phyloP scores from a whole-genome alignment of 2,329 filamentous ascomycete genomes.

The Alternaria hordeiaustralica region DNA sequence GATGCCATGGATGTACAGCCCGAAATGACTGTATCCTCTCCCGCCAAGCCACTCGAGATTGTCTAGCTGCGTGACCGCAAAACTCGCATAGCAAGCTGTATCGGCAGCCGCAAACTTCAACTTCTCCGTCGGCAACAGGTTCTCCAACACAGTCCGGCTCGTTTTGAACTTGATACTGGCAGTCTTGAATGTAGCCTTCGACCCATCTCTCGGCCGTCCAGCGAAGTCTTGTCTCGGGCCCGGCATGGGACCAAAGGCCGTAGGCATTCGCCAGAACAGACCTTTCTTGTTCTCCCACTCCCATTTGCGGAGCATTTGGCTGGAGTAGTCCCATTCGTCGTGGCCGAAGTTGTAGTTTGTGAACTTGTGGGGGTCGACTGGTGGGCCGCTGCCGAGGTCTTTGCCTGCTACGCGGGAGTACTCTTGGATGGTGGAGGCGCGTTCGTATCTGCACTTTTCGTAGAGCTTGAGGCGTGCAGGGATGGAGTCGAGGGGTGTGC shows the following conservation, averaged over 20 bases:
- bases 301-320: slow-evolving; percentile 59
- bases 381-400: slow-evolving; percentile 51
- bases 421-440: slow-evolving; percentile 65
- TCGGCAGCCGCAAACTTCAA: slow-evolving; percentile 48
- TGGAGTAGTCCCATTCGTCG: slow-evolving; percentile 64
- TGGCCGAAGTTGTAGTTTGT: slow-evolving; percentile 63
- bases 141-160: slow-evolving; percentile 51
- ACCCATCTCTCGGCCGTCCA: slow-evolving; percentile 30
- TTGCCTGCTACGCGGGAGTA: slow-evolving; percentile 61
- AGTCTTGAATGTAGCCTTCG: slow-evolving; percentile 44
- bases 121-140: slow-evolving; percentile 46
- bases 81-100: slow-evolving; percentile 49
- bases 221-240: slow-evolving; percentile 46
- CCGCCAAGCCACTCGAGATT: slow-evolving; percentile 68
- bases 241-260: slow-evolving; percentile 50
- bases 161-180: slow-evolving; percentile 51
- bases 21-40: slow-evolving; percentile 63
- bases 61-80: slow-evolving; percentile 47
- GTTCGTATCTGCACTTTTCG: slow-evolving; percentile 62
- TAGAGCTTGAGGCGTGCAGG: slow-evolving; percentile 65
- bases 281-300: slow-evolving; percentile 53
- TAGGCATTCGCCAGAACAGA: slow-evolving; percentile 53
- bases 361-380: slow-evolving; percentile 47
- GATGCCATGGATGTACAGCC: slow-evolving; percentile 68
- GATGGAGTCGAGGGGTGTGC: slow-evolving; percentile 56